Conservation (phyloP, 2,329 filamentous ascomycete species). For the Colletotrichum horii region DNA sequence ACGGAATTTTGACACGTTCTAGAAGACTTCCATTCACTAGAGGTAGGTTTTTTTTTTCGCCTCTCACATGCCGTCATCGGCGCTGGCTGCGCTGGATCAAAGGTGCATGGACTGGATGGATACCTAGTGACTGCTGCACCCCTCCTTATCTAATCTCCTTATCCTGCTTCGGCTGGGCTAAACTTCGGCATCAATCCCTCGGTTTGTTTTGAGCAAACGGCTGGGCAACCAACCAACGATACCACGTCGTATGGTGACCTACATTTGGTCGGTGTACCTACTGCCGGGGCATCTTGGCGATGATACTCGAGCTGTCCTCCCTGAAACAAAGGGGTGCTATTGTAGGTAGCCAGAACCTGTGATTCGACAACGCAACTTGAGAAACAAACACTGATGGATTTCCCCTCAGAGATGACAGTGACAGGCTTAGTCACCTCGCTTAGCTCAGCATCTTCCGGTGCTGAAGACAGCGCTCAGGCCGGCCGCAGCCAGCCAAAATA, state of each 20-base stretch:
- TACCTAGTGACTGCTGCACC: too few species aligned
- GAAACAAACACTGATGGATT: background rate
- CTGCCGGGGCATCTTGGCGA: background rate
- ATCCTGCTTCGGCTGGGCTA: background rate
- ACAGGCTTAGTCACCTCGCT: background rate
- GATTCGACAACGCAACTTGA: background rate
- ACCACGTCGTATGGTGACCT: background rate
- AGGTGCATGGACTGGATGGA: background rate
- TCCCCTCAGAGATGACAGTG: background rate
- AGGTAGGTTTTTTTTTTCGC: background rate
- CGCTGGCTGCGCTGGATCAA: background rate
- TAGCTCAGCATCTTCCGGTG: background rate
- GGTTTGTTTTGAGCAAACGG: background rate
- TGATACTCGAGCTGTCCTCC: background rate
- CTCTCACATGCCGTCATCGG: slow-evolving; percentile 1
- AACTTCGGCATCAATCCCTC: background rate
- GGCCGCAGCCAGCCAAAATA: background rate
- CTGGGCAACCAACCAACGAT: background rate
- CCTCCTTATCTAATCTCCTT: background rate
- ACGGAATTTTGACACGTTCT: background rate
- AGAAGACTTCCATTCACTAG: background rate
- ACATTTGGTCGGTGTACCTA: background rate
- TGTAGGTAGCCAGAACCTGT: background rate
- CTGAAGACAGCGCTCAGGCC: background rate
- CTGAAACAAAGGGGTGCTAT: background rate